These are phyloP conservation scores for Haplosporangium gracile DNA, from an alignment of 192 early-diverging fungal species.

Conservation along the genomic window DNA sequence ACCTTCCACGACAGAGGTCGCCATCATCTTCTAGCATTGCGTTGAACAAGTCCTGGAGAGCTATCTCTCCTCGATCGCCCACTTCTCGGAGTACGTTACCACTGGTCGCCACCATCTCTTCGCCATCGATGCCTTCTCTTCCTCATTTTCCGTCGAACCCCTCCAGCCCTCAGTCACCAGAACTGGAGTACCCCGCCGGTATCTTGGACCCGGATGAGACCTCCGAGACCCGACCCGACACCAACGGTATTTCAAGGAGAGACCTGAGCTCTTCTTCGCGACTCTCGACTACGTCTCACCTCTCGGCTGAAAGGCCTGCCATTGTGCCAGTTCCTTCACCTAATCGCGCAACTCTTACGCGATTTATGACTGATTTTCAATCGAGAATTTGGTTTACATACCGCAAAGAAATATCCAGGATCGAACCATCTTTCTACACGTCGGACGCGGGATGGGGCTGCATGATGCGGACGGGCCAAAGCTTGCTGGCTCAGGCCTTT, in stretches of 20 bases:
- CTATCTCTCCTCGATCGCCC: conserved; percentile 18
- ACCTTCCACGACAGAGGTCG: conserved; percentile 1
- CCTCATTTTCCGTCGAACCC: not conserved
- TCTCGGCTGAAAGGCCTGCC: not conserved
- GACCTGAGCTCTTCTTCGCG: not conserved
- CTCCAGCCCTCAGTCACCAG: not conserved
- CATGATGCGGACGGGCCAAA: conserved; percentile 62
- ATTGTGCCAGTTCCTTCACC: not conserved
- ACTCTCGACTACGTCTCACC: not conserved
- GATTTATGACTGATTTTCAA: conserved; percentile 56
- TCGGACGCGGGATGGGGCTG: conserved; percentile 62
- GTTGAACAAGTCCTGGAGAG: conserved; percentile 15
- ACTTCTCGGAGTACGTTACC: conserved; percentile 7
- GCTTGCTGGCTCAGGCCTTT: conserved; percentile 59
- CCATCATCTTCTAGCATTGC: conserved; percentile 18
- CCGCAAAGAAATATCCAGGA: conserved; percentile 57
- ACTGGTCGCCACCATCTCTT: not conserved
- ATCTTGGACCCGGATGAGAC: not conserved
- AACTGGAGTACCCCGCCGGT: not conserved
- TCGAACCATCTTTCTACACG: conserved; percentile 57
- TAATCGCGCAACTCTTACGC: conserved; percentile 33
- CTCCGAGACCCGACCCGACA: not conserved
- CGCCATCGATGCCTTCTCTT: not conserved
- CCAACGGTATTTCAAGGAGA: not conserved
- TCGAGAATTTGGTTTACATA: conserved; percentile 59